Base-by-base conservation (phyloP, 306 rosid genomes). In the Castanospermum australe region DNA sequence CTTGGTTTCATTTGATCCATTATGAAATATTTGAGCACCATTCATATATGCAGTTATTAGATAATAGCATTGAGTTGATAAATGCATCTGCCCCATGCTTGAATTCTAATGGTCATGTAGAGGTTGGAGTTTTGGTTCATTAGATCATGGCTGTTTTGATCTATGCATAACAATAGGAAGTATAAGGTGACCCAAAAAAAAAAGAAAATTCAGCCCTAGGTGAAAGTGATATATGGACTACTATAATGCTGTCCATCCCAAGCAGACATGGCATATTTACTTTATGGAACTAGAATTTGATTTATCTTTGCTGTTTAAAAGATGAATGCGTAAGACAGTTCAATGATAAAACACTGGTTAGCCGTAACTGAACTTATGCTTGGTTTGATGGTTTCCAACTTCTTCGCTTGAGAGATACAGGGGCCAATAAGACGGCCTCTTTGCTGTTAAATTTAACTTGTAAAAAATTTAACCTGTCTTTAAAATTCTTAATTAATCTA, bases 161-260 rank as follows among this genome's bases (percentile, higher is more conserved):
- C 48, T 20, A 18, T 39, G n/a, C 51, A 65, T 20, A 42, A 12
- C 8, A 42, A 44, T 38, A 22, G 38, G 65, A 45, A 38, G 68
- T 24, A 45, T 18, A 78, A 62, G 47, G 77, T 45, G 68, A 67
- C 52, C 9, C 1, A 38, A 68, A 44, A 82, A 50, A 7, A 59
- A 79, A 66, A 60, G 51, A 14, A 54, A 72, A 39, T 50, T 79
- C 65, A 55, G 71, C 18, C 17, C 44, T 51, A 10, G 39, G 71
- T 41, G 86, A 89, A 74, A 80, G 76, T 69, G 89, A 85, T 39
- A 32, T 51, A 8, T 66, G 68, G 79, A 64, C 78, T 45, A 62
- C 83, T 59, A 39, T 45, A 67, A 25, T 45, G 77, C 32, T 64
- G 28, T 82, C 51, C 67, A 60, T 73, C 77, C 55, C 79, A 44